A percentile compares a stretch with the other conserved stretches of the same genome.
These are phyloP conservation scores for Aspergillus coremiiformis DNA, from an alignment of 495 filamentous ascomycete genomes.

Conservation along the genomic window DNA sequence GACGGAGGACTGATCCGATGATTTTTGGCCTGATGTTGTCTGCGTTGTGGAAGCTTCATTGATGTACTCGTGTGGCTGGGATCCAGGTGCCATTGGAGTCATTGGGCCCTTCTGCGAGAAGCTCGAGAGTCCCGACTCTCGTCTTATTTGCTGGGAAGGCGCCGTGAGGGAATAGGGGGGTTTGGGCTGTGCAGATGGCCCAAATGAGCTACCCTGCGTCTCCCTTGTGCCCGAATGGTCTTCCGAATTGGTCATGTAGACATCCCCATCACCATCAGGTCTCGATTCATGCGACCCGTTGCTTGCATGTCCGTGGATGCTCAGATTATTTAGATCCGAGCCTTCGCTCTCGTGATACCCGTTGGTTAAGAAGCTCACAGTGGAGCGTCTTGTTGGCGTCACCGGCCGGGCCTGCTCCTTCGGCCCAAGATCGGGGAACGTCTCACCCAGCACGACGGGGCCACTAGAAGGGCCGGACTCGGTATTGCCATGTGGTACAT, in stretches of 20 bases:
- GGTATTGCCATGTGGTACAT: constrained; percentile 39
- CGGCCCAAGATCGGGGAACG: constrained; percentile 38
- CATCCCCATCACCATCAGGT: constrained; percentile 55
- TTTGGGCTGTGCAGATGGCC: constrained; percentile 45
- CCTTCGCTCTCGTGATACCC: constrained; percentile 39
- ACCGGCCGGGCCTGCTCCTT: constrained; percentile 37
- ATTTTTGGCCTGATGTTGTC: constrained; percentile 74
- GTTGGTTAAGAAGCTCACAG: constrained; percentile 46
- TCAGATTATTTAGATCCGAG: constrained; percentile 40
- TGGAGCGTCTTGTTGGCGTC: constrained; percentile 43
- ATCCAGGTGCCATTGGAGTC: constrained; percentile 67
- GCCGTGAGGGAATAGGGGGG: constrained; percentile 45
- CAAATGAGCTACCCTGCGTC: constrained; percentile 44
- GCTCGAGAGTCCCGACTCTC: constrained; percentile 41
- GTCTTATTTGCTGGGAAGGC: constrained; percentile 44
- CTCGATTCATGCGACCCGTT: constrained; percentile 55
- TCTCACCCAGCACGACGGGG: constrained; percentile 54
- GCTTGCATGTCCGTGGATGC: constrained; percentile 40
- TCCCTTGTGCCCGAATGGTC: constrained; percentile 33
- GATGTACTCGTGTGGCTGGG: constrained; percentile 64
- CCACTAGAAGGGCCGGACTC: constrained; percentile 45
- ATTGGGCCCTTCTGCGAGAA: constrained; percentile 65
- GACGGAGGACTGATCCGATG: constrained; percentile 39
- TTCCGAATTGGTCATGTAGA: constrained; percentile 44
- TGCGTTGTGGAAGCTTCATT: constrained; percentile 81